Base-by-base conservation (phyloP, 805 yeast species). In the Saccharomycopsis fermentans region DNA sequence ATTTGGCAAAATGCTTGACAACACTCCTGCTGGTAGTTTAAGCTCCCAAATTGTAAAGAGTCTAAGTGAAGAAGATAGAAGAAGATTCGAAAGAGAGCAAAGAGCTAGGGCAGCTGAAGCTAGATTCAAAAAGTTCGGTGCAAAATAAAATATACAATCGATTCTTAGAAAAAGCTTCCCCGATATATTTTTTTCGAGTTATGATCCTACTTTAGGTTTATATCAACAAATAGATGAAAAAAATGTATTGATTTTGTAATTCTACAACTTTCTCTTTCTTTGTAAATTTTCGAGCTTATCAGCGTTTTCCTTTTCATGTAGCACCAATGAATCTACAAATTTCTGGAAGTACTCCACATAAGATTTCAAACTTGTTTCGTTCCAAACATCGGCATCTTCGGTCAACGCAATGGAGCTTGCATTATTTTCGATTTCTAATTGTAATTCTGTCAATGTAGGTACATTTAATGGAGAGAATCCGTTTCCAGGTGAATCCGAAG, bases 61-160 rank as follows among this genome's bases (percentile, higher is more conserved):
- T 0, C 74, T 92, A 57, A 78, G 82, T 6, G 90, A 84, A 1
- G 89, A 83, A 27, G 97, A 91, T 63, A 79, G 82, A 65, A 77
- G 78, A 78, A 79, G 84, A 65, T 72, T 94, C 21, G 90, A 91
- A 87, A 81, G 99, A 61, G 99, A 94, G 66, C 91, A 91, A 67
- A 77, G 98, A 57, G 97, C 97, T 0, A 79, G 98, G 58, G 99
- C 99, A 0, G 97, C 96, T 0, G 98, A 94, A 69, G 96, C 92
- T 0, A 77, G 99, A 64, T 65, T 88, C 66, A 77, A 73, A 57
- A 71, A 65, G 59, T n/a, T n/a, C n/a, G n/a, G n/a, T n/a, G n/a
- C n/a, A n/a, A n/a, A n/a, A n/a, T n/a, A n/a, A n/a, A n/a, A n/a
- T n/a, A n/a, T n/a, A n/a, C n/a, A n/a, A n/a, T n/a, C n/a, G n/a